phyloP scores from a whole-genome alignment of 306 rosid species.

The Glycine latifolia region DNA sequence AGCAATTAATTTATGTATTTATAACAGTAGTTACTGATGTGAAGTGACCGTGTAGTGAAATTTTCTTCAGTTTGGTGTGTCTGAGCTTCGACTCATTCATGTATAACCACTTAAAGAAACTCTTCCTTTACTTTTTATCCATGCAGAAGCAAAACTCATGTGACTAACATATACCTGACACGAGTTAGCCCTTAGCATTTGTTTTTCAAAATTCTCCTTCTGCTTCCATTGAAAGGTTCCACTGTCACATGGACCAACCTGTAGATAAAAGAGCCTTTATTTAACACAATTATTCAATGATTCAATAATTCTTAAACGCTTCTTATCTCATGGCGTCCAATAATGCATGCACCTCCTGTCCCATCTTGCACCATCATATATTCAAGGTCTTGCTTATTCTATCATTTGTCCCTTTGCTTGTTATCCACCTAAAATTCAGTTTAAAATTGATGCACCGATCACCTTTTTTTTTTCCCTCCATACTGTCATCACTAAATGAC shows the following conservation, averaged over 20 bases:
- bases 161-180: conserved; percentile 58
- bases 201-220: conserved; percentile 49
- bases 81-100: background rate
- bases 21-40: background rate
- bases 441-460: background rate
- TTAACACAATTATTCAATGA: conserved; percentile 42
- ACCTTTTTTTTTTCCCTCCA: background rate
- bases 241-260: conserved; percentile 87
- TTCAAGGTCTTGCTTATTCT: conserved; percentile 1
- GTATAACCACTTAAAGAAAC: background rate
- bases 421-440: background rate
- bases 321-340: conserved; percentile 50
- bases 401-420: conserved; percentile 30
- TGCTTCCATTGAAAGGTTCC: conserved; percentile 58
- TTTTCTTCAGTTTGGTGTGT: background rate
- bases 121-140: background rate
- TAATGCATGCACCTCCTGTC: conserved; percentile 54
- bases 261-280: conserved; percentile 49
- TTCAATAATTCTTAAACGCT: conserved; percentile 53
- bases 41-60: background rate
- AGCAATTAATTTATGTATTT: no score
- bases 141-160: conserved; percentile 55
- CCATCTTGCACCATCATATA: no score
- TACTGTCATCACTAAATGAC: background rate
- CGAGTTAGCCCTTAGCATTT: conserved; percentile 46